Percentiles rank a stretch among this genome's conserved stretches.
Conservation (phyloP, 1,139 yeast species). For the Saccharomyces hybrid region DNA sequence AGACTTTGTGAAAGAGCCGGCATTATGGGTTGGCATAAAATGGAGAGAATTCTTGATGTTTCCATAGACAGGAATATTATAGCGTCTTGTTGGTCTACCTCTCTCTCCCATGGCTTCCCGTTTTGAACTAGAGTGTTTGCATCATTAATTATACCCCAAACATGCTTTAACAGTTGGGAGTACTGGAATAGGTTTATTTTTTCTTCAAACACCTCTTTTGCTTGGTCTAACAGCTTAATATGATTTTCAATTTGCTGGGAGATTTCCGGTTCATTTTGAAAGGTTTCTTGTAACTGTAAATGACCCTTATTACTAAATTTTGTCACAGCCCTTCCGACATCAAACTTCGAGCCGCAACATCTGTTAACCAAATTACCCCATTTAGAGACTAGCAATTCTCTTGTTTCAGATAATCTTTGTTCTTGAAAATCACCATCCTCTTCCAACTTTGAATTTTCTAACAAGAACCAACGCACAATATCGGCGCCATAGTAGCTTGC, state of each 20-base stretch:
- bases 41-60: constrained; percentile 56
- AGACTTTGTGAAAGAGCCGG: constrained; percentile 54
- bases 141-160: constrained; percentile 54
- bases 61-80: constrained; percentile 65
- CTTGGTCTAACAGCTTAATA: constrained; percentile 26
- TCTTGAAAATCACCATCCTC: constrained; percentile 76
- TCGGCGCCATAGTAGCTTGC: constrained; percentile 62
- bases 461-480: constrained; percentile 64
- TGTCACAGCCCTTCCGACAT: constrained; percentile 41
- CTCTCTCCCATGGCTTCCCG: constrained; percentile 53
- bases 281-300: not conserved
- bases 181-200: constrained; percentile 46
- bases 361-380: constrained; percentile 74
- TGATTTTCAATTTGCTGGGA: constrained; percentile 13
- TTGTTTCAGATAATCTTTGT: constrained; percentile 44
- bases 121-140: constrained; percentile 60
- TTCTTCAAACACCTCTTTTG: constrained; percentile 36
- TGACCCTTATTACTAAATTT: constrained; percentile 8
- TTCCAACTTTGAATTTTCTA: constrained; percentile 67
- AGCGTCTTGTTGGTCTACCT: constrained; percentile 38
- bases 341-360: constrained; percentile 63
- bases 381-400: constrained; percentile 70
- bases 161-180: constrained; percentile 49
- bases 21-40: constrained; percentile 62
- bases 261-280: constrained; percentile 7